Base-by-base conservation (phyloP, 129 eudicot genomes). In the Ambrosia trifida region DNA sequence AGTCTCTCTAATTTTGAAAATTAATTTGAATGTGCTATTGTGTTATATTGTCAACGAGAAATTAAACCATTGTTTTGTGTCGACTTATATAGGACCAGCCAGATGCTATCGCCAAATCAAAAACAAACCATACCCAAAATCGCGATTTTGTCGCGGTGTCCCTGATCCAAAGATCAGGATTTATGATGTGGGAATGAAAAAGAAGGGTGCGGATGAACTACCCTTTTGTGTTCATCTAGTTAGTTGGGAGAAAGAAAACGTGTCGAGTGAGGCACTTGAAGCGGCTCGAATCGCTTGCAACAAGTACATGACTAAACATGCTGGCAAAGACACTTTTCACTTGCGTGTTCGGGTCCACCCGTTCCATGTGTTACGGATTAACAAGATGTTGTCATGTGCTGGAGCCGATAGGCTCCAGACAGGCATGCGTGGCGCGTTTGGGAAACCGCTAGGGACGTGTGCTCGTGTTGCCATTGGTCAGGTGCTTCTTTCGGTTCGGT, bases 401-500 rank as follows among this genome's bases (percentile, higher is more conserved):
- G 90, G 87, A 8, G 90, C 87, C 7, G 87, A 85, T 79, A 53
- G 90, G 76, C 90, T 82, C 75, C 90, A 79, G 17, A 85, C 90
- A 0, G 90, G 87, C 20, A 85, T 85, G 90, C 70, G 83, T 57
- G 87, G 90, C 4, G 90, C 90, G 2, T 85, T 85, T 16, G 87
- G 90, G n/a, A 85, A 85, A 53, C 90, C 90, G 0, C 69, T n/a
- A 30, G 87, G 90, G 41, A 69, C 73, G 1, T 85, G 90, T 77
- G 87, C 90, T 10, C 79, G 87, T 28, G 90, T 85, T 5, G 75
- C 76, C 41, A 85, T 85, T 5, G 90, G 86, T 8, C 86, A 78
- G 73, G 86, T 82, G 32, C 83, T 82, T 20, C 86, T 82, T 59
- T 82, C 86, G 38, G 82, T 85, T 24, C 79, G 89, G 13, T 85